Percentiles rank a stretch among this genome's conserved stretches.
Evolutionary conservation across 106 monocot genomes (phyloP).

Genomic region (Acorus calamus): DNA sequence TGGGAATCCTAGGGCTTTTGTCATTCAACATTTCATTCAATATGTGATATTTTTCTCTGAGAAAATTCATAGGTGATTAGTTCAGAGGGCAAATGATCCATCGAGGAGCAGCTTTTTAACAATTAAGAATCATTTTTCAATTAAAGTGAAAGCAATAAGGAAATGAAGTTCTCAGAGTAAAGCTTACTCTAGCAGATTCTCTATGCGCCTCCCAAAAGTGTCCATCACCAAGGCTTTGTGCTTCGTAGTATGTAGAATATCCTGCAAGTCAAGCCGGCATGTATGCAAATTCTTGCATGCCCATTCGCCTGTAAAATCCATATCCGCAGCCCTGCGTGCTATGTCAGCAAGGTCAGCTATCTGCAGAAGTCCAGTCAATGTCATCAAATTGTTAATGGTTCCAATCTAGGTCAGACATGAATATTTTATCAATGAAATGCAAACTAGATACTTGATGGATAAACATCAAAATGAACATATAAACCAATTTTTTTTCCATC

Average conservation of each 20-base stretch:
- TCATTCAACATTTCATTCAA: constrained; percentile 12
- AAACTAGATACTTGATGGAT: too few species aligned
- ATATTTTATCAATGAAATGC: too few species aligned
- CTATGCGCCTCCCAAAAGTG: constrained; percentile 50
- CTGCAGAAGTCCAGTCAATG: constrained; percentile 12
- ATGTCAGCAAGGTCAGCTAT: constrained; percentile 38
- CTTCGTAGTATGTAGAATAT: constrained; percentile 27
- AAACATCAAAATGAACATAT: too few species aligned
- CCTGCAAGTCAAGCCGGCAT: constrained; percentile 24
- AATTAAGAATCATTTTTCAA: constrained; percentile 2
- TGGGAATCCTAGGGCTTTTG: constrained; percentile 4
- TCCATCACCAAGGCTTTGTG: constrained; percentile 46
- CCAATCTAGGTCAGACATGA: too few species aligned
- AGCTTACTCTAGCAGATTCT: constrained; percentile 32
- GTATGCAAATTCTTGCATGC: constrained; percentile 15
- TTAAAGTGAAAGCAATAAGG: background rate
- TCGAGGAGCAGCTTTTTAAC: background rate
- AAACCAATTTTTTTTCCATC: too few species aligned
- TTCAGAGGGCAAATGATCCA: too few species aligned
- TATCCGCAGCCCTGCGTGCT: constrained; percentile 31
- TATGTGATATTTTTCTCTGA: constrained; percentile 48
- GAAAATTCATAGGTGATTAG: constrained; percentile 3
- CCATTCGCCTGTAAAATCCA: constrained; percentile 20
- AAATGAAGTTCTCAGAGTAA: background rate
- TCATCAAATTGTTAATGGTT: background rate